A percentile compares a stretch with the other conserved stretches of the same genome.
Conservation (phyloP, 768 basidiomycete genomes). For the Suillus subalutaceus region DNA sequence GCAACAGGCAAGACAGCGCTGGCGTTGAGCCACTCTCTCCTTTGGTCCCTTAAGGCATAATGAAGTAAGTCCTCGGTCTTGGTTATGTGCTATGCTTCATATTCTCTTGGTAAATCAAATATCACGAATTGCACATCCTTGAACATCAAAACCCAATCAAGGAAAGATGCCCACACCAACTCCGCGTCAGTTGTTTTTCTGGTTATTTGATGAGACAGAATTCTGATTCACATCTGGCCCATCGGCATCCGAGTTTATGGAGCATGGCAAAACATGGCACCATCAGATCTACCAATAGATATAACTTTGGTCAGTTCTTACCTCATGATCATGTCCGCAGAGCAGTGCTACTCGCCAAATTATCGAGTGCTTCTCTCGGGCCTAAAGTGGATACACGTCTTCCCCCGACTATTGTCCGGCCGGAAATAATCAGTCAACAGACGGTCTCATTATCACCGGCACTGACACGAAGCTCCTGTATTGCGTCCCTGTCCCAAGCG, state of each 20-base stretch:
- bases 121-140: background rate
- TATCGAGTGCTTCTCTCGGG: background rate
- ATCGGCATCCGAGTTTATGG: background rate
- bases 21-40: background rate
- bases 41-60: background rate
- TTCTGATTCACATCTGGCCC: background rate
- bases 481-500: background rate
- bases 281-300: slow-evolving; percentile 1
- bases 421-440: slow-evolving; percentile 1
- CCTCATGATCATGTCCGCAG: background rate
- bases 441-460: slow-evolving; percentile 3
- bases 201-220: slow-evolving; percentile 8
- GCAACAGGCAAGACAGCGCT: background rate
- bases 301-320: background rate
- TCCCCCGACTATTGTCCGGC: background rate
- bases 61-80: slow-evolving; percentile 6
- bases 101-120: background rate
- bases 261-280: slow-evolving; percentile 5
- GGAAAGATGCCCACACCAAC: slow-evolving; percentile 5
- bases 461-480: slow-evolving; percentile 1
- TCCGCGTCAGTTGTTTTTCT: slow-evolving; percentile 1
- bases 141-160: slow-evolving; percentile 2
- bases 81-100: background rate
- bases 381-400: background rate
- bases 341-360: background rate